Evolutionary conservation across 768 basidiomycete species (phyloP), one percentile per base, ranked within the genome.

Genomic region (Boletus eberwhitei): DNA sequence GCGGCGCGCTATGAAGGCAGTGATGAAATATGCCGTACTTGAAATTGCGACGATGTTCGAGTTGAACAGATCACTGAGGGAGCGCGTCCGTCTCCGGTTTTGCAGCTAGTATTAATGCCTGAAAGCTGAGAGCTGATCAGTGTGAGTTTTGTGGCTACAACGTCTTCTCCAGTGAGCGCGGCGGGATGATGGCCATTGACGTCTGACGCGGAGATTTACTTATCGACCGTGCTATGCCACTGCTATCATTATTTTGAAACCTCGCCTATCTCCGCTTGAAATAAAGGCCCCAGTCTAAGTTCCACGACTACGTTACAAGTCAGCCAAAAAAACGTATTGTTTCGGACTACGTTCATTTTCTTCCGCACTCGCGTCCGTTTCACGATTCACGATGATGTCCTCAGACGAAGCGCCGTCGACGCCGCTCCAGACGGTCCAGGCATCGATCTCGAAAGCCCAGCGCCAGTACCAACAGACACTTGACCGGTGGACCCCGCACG

Each of bases 401-500:
- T 71, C 69, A 13, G 69, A 71, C 58, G 69, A 71, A 50, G 63
- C 67, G 0, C 48, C 67, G 17, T 37, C 59, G 38, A 60, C 64
- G 17, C 69, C 69, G 14, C 47, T 71, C 24, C 69, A 71, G 48
- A 59, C 67, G 8, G 60, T 59, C 17, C 71, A 72, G 39, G 53
- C 58, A 13, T 59, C 54, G 8, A 11, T 71, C n/a, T 46, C 60
- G 5, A 84, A 82, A 63, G 49, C 80, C n/a, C 80, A 82, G 63
- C 82, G 92, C 29, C 84, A 86, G 67, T 94, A 95, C 70, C 93
- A 96, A 71, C 85, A 88, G 66, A 71, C 83, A 24, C 80, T 98
- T n/a, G 97, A 99, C 78, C 83, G 90, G 24, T 86, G 88, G 77
- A 97, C 96, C 4, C 97, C 97, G 0, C 85, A 93, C 67, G 81